phyloP scores from a whole-genome alignment of 2,329 filamentous ascomycete species.

The Beauveria medogensis region DNA sequence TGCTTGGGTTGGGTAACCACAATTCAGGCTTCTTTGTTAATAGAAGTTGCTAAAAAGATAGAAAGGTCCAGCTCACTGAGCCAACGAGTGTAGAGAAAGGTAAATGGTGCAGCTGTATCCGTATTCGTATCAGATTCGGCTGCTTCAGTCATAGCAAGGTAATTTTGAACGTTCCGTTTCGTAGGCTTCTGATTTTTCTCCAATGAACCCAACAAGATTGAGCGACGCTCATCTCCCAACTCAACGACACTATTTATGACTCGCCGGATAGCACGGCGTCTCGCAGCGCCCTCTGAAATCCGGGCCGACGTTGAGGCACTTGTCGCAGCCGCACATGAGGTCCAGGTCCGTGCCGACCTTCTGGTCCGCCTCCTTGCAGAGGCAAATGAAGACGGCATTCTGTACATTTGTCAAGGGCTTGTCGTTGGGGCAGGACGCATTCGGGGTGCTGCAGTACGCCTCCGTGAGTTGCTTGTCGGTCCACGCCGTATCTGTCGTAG shows the following conservation, averaged over 20 bases:
- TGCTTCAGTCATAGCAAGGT: not conserved
- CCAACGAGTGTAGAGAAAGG: constrained; percentile 7
- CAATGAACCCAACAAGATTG: no score
- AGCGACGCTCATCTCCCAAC: not conserved
- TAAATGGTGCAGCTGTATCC: not conserved
- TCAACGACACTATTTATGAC: constrained; percentile 1
- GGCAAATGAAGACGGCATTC: constrained; percentile 30
- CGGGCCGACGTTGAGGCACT: constrained; percentile 30
- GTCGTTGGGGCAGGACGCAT: constrained; percentile 24
- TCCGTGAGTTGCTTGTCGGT: constrained; percentile 23
- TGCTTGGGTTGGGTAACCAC: not conserved
- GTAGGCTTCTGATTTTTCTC: not conserved
- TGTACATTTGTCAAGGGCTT: constrained; percentile 23
- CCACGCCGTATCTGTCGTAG: constrained; percentile 26
- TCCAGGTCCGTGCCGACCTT: constrained; percentile 26
- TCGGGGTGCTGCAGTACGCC: constrained; percentile 30
- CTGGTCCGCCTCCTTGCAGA: constrained; percentile 26
- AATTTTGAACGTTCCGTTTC: not conserved
- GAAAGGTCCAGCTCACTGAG: not conserved
- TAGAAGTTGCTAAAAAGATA: not conserved
- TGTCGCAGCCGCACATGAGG: constrained; percentile 32
- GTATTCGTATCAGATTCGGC: not conserved
- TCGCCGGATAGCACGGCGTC: constrained; percentile 21
- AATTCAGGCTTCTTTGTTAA: not conserved
- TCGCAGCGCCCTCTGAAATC: constrained; percentile 33